Evolutionary conservation across 495 filamentous ascomycete species (phyloP).

Genomic region (Aspergillus bridgeri): DNA sequence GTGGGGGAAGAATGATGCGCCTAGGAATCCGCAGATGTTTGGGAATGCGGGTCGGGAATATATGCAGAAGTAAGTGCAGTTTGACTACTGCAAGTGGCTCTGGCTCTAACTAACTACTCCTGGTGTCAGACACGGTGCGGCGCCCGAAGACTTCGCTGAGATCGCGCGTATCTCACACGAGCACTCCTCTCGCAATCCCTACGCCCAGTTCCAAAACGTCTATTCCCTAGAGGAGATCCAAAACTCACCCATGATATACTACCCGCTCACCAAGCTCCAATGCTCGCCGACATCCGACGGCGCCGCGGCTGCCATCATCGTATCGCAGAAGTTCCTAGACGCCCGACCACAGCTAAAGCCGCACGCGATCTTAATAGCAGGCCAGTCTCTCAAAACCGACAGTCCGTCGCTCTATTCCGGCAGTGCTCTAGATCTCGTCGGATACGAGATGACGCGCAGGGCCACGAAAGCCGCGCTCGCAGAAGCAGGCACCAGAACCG

Average conservation of each 20-base stretch:
- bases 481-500: constrained; percentile 64
- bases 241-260: constrained; percentile 68
- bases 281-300: constrained; percentile 90
- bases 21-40: constrained; percentile 72
- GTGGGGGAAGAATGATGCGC: constrained; percentile 71
- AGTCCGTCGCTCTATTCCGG: constrained; percentile 64
- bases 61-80: constrained; percentile 81
- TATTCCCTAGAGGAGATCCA: constrained; percentile 82
- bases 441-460: constrained; percentile 75
- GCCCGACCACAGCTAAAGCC: constrained; percentile 70
- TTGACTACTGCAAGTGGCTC: no score
- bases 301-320: constrained; percentile 81
- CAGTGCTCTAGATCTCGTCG: constrained; percentile 78
- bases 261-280: constrained; percentile 69
- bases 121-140: constrained; percentile 75
- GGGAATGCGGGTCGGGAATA: constrained; percentile 91
- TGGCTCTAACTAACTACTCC: constrained; percentile 47
- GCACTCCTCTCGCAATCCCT: constrained; percentile 57
- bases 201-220: constrained; percentile 81
- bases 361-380: constrained; percentile 79
- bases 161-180: constrained; percentile 80
- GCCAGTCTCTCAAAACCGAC: constrained; percentile 82
- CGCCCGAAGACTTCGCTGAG: constrained; percentile 72
- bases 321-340: constrained; percentile 80
- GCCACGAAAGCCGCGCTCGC: constrained; percentile 53